Evolutionary conservation across 2,329 filamentous ascomycete genomes (phyloP), one percentile per base, ranked within the genome.

Genomic region (Penicillium freii): DNA sequence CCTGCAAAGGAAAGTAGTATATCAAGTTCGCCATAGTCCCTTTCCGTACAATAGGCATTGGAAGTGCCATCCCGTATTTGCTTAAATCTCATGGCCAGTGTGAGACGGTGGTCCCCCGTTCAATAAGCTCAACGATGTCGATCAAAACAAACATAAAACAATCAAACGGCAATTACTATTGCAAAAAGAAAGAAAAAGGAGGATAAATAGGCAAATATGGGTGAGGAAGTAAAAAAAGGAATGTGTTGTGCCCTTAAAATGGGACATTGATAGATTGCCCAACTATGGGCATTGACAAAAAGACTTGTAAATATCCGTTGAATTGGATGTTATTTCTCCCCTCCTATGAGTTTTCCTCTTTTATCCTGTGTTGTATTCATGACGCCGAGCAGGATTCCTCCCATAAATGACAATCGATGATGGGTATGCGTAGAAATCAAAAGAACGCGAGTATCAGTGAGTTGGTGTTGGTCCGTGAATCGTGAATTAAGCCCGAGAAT

Each of bases 361-460:
- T 50, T 59, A 54, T 55, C 58, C 55, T 46, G 45, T 34, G 31
- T 57, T 60, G 47, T 61, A 40, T 67, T 59, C 48, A 44, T 66
- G 61, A 63, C 63, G 65, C 64, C 63, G 58, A 48, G 36, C 51
- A 51, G 38, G 48, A 39, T 36, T 51, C 47, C 53, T 55, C 57
- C 59, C 49, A 58, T 47, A 42, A 59, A 62, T 58, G 53, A 62
- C 42, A 60, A 56, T 63, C 55, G 50, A 62, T 60, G 57, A 54
- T 65, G 66, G 66, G 69, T 70, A 69, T 70, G 63, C 58, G 59
- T 68, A 55, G 49, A 56, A 56, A 61, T 63, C 58, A 64, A 47
- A 36, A 63, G 31, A 52, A 48, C 47, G 47, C 54, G 34, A 57
- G 48, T 54, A 42, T 49, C 54, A 53, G 54, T 61, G 52, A 40